These are phyloP conservation scores for Cytidiella melzeri DNA, from an alignment of 768 basidiomycete species.

Conservation along the genomic window DNA sequence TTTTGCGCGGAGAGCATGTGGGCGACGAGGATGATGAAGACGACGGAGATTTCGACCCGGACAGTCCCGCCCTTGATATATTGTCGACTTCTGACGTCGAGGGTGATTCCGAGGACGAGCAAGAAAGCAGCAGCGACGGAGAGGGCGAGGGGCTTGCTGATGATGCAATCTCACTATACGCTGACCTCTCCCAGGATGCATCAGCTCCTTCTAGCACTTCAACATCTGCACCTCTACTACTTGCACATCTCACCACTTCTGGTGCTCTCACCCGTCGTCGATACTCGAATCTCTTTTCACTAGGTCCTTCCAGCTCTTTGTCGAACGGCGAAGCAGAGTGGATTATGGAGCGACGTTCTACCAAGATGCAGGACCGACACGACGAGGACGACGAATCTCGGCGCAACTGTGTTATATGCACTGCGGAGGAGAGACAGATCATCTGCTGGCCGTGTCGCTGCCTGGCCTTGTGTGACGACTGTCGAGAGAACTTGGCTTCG, in stretches of 20 bases:
- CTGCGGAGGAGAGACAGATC: slow-evolving; percentile 57
- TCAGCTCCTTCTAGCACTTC: slow-evolving; percentile 23
- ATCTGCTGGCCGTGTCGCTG: slow-evolving; percentile 87
- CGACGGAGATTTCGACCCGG: slow-evolving; percentile 30
- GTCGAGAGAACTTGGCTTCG: slow-evolving; percentile 43
- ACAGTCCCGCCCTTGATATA: not conserved
- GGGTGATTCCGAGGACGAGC: slow-evolving; percentile 8
- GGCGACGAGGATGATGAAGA: slow-evolving; percentile 39
- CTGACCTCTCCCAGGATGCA: slow-evolving; percentile 41
- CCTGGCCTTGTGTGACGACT: slow-evolving; percentile 42
- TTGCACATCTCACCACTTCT: slow-evolving; percentile 47
- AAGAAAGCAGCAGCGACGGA: slow-evolving; percentile 1
- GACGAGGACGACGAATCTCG: slow-evolving; percentile 15
- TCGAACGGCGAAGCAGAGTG: slow-evolving; percentile 22
- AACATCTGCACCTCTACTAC: slow-evolving; percentile 33
- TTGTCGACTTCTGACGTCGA: slow-evolving; percentile 7
- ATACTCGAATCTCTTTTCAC: slow-evolving; percentile 34
- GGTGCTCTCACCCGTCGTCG: slow-evolving; percentile 42
- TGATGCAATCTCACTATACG: slow-evolving; percentile 46
- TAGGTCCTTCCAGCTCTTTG: slow-evolving; percentile 9
- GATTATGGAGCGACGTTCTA: slow-evolving; percentile 24
- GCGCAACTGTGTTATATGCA: slow-evolving; percentile 64
- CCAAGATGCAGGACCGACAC: slow-evolving; percentile 5
- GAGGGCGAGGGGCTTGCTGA: slow-evolving; percentile 27
- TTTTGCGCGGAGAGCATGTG: slow-evolving; percentile 53